These are phyloP conservation scores for Hypseocharis bilobata DNA, from an alignment of 441 rosid species.

Conservation along the genomic window DNA sequence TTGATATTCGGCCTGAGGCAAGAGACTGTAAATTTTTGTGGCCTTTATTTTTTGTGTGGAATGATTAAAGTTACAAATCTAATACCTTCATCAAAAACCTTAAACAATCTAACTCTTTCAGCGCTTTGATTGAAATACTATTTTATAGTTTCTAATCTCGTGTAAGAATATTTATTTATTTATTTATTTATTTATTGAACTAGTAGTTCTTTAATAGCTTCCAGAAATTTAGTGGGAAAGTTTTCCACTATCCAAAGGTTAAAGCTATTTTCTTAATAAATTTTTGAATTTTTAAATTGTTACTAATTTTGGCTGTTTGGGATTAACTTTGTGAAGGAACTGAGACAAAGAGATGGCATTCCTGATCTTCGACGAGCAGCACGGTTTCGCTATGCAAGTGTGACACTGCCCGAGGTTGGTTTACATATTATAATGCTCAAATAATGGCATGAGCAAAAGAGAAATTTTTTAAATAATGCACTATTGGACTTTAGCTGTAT, in stretches of 20 bases:
- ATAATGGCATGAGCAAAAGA: constrained; percentile 6
- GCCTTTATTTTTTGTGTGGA: constrained; percentile 22
- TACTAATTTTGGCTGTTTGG: constrained; percentile 18
- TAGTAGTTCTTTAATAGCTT: constrained; percentile 14
- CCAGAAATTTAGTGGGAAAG: background rate
- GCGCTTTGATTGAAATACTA: constrained; percentile 5
- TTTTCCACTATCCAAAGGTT: background rate
- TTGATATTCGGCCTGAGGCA: constrained; percentile 95
- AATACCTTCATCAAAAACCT: constrained; percentile 6
- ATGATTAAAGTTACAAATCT: background rate
- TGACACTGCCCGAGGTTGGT: constrained; percentile 68
- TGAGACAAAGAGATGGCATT: constrained; percentile 79
- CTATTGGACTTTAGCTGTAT: constrained; percentile 6
- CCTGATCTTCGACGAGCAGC: constrained; percentile 87
- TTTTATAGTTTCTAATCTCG: constrained; percentile 10
- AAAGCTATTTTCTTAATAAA: constrained; percentile 11
- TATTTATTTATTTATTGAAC: constrained; percentile 12
- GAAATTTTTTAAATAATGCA: constrained; percentile 4
- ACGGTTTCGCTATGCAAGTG: constrained; percentile 76
- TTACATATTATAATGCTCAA: constrained; percentile 17
- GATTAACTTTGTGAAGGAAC: constrained; percentile 36
- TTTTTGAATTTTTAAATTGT: constrained; percentile 6
- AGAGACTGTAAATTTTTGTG: constrained; percentile 41
- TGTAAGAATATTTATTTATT: no score
- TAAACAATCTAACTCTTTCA: constrained; percentile 9